Evolutionary conservation across 768 basidiomycete species (phyloP).

Genomic region (Candolleomyces eurysporus): DNA sequence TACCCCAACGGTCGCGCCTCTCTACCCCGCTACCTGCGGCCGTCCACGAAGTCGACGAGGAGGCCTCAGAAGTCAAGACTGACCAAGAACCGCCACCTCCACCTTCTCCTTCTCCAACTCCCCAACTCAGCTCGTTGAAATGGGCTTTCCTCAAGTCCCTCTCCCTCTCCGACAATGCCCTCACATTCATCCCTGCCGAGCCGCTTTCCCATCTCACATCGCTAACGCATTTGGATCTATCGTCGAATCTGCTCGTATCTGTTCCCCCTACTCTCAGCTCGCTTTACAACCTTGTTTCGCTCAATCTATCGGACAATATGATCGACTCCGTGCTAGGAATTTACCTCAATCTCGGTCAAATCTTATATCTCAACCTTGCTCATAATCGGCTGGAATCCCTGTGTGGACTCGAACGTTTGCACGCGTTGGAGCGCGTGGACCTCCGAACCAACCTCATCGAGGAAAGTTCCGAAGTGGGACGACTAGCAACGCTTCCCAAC

Average conservation of each 20-base stretch:
- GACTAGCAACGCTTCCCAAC: conserved; percentile 77
- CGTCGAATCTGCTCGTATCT: conserved; percentile 86
- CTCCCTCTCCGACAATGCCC: conserved; percentile 73
- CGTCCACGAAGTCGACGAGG: conserved; percentile 21
- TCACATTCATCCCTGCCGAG: conserved; percentile 76
- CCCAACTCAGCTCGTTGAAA: conserved; percentile 53
- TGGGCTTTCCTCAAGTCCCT: conserved; percentile 79
- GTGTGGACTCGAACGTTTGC: conserved; percentile 89
- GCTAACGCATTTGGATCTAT: conserved; percentile 82
- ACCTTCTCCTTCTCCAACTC: conserved; percentile 26
- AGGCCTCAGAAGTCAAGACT: conserved; percentile 17
- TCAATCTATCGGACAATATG: conserved; percentile 97
- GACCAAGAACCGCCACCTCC: conserved; percentile 8
- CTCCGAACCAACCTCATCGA: conserved; percentile 75
- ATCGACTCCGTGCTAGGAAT: conserved; percentile 93
- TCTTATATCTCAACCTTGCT: conserved; percentile 77
- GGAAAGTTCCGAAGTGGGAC: conserved; percentile 82
- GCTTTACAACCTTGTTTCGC: conserved; percentile 79
- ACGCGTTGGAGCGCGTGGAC: conserved; percentile 82
- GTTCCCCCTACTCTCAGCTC: conserved; percentile 74
- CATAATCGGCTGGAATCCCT: conserved; percentile 92
- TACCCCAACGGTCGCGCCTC: conserved; percentile 23
- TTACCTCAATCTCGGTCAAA: conserved; percentile 74
- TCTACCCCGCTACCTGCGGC: conserved; percentile 14
- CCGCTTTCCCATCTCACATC: conserved; percentile 66